These are phyloP conservation scores for Chimonanthus salicifolius DNA, from an alignment of 164 flowering plant genomes.

Conservation along the genomic window DNA sequence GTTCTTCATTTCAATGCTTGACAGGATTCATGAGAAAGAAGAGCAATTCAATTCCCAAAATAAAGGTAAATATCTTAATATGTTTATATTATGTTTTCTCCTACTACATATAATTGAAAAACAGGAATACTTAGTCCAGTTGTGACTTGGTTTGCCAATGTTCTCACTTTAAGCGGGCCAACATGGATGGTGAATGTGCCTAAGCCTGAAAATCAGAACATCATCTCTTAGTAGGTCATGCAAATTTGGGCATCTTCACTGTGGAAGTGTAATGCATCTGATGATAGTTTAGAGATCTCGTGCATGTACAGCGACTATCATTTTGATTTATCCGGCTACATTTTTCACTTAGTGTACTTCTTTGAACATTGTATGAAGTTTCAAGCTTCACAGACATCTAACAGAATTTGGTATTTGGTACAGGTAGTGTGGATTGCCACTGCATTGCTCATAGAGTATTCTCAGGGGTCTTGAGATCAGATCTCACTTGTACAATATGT, in stretches of 20 bases:
- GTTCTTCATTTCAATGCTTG: conserved; percentile 64
- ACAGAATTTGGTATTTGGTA: conserved; percentile 4
- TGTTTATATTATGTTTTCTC: too few relatives aligned
- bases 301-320: background rate
- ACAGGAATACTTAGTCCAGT: too few relatives aligned
- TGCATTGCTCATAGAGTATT: conserved; percentile 61
- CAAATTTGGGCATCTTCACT: background rate
- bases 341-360: background rate
- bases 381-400: background rate
- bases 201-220: background rate
- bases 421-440: conserved; percentile 51
- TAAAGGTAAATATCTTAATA: conserved; percentile 31
- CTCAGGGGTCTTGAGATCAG: conserved; percentile 61
- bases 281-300: background rate
- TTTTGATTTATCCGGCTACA: background rate
- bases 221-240: background rate
- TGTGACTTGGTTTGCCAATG: too few relatives aligned
- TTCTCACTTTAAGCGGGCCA: background rate
- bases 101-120: too few relatives aligned
- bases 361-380: background rate
- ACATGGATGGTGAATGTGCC: background rate
- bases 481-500: conserved; percentile 57
- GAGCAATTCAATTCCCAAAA: conserved; percentile 18
- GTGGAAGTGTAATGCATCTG: background rate
- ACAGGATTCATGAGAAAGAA: conserved; percentile 58